phyloP scores from a whole-genome alignment of 2,329 filamentous ascomycete species.

The Corynespora cassiicola region DNA sequence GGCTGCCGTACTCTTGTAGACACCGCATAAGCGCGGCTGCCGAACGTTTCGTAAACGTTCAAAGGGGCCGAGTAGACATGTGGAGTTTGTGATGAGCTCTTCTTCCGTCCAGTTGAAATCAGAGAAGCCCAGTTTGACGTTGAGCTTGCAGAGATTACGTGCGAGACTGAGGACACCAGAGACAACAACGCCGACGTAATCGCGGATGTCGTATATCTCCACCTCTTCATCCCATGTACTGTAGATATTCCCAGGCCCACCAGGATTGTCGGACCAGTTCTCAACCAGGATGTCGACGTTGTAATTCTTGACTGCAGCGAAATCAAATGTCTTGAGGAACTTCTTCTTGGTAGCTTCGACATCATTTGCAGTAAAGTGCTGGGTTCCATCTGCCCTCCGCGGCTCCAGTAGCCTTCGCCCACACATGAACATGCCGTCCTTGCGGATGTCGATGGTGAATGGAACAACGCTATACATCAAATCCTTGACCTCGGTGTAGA shows the following conservation, averaged over 20 bases:
- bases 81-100: constrained; percentile 28
- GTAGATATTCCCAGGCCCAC: not conserved
- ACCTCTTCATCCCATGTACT: constrained; percentile 41
- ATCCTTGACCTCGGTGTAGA: constrained; percentile 35
- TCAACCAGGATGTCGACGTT: constrained; percentile 39
- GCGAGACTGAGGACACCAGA: constrained; percentile 38
- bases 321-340: constrained; percentile 37
- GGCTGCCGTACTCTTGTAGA: constrained; percentile 25
- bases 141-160: constrained; percentile 32
- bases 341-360: constrained; percentile 21
- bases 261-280: constrained; percentile 18
- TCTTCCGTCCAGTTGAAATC: constrained; percentile 31
- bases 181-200: constrained; percentile 38
- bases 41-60: constrained; percentile 38
- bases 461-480: constrained; percentile 33
- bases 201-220: constrained; percentile 44
- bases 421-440: constrained; percentile 41
- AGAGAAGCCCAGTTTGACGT: constrained; percentile 33
- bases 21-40: constrained; percentile 29
- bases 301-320: constrained; percentile 39
- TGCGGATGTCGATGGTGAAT: constrained; percentile 39
- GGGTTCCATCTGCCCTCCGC: constrained; percentile 30
- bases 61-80: constrained; percentile 34
- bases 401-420: constrained; percentile 37
- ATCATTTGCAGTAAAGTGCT: constrained; percentile 21